These are phyloP conservation scores for Myrica gale DNA, from an alignment of 306 rosid species.

Conservation along the genomic window DNA sequence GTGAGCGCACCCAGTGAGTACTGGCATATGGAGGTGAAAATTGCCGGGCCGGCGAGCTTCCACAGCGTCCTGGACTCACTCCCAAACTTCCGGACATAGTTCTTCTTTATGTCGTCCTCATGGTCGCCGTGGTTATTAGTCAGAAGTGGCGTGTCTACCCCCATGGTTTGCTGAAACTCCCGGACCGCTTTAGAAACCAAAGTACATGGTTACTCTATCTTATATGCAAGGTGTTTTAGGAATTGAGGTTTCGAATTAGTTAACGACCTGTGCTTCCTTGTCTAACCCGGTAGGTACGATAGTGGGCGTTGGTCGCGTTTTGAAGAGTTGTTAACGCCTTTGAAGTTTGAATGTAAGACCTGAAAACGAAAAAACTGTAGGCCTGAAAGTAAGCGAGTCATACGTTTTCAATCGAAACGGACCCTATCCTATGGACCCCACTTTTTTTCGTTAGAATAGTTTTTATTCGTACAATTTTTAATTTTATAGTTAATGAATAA, in stretches of 20 bases:
- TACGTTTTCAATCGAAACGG: too few relatives aligned
- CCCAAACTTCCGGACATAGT: slow-evolving; percentile 19
- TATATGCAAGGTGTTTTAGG: not conserved
- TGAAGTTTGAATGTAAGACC: not conserved
- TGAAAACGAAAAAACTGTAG: not conserved
- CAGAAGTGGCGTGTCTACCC: slow-evolving; percentile 35
- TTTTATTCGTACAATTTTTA: too few relatives aligned
- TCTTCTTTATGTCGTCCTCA: slow-evolving; percentile 28
- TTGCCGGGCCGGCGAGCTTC: slow-evolving; percentile 59
- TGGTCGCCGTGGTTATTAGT: slow-evolving; percentile 14
- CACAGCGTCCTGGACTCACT: slow-evolving; percentile 45
- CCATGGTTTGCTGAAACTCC: slow-evolving; percentile 13
- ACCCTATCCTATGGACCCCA: too few relatives aligned
- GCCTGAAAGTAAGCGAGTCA: too few relatives aligned
- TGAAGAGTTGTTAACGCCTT: not conserved
- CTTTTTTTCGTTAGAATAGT: too few relatives aligned
- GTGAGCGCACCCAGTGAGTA: slow-evolving; percentile 71
- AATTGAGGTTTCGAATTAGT: not conserved
- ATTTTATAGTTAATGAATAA: too few relatives aligned
- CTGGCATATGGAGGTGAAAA: slow-evolving; percentile 51
- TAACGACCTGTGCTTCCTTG: not conserved
- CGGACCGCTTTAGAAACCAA: too few relatives aligned
- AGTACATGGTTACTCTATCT: not conserved
- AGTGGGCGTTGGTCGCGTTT: not conserved
- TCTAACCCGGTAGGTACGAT: not conserved